Evolutionary conservation across 2,329 filamentous ascomycete species (phyloP), one percentile per base, ranked within the genome.

Genomic region (Nemania diffusa): DNA sequence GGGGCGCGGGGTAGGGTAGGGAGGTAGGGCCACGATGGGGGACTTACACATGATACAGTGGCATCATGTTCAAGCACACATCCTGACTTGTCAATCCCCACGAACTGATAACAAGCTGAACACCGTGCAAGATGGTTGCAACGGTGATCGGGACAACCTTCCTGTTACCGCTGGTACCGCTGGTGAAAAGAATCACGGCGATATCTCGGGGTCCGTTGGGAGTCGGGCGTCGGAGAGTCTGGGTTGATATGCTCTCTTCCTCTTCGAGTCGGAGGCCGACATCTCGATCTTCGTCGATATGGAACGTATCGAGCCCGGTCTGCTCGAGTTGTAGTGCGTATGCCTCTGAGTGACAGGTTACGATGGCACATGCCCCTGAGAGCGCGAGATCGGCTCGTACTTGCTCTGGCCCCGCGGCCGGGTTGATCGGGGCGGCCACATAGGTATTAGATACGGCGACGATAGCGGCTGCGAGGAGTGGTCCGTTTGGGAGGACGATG

Each of bases 1-100:
- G 27, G 48, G 26, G n/a, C n/a, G 48, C 22, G 7, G 24, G 24
- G 26, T 20, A 53, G 26, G 17, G n/a, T n/a, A n/a, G n/a, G n/a
- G n/a, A n/a, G n/a, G n/a, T n/a, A n/a, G n/a, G n/a, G n/a, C n/a
- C n/a, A n/a, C 13, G 20, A 2, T 5, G 20, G 3, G 8, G 5
- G 57, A 80, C 83, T 78, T 79, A 84, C 82, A 86, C 79, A 74
- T 88, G 85, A 73, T 87, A 85, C 5, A 88, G 76, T 0, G 86
- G 85, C 85, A 88, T 88, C 83, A 87, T 87, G 72, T 88, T 88
- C 26, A 87, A 73, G 72, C 85, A 88, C 0, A 82, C 79, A 70
- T 87, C 85, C 1, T 75, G 73, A 1, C 78, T 72, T 1, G 76
- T 80, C 20, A 88, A 72, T 1, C 82, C 83, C 84, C 85, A 87